A percentile compares a stretch with the other conserved stretches of the same genome.
Evolutionary conservation across 805 yeast species (phyloP).

Genomic region (Zygosaccharomyces kombuchaensis): DNA sequence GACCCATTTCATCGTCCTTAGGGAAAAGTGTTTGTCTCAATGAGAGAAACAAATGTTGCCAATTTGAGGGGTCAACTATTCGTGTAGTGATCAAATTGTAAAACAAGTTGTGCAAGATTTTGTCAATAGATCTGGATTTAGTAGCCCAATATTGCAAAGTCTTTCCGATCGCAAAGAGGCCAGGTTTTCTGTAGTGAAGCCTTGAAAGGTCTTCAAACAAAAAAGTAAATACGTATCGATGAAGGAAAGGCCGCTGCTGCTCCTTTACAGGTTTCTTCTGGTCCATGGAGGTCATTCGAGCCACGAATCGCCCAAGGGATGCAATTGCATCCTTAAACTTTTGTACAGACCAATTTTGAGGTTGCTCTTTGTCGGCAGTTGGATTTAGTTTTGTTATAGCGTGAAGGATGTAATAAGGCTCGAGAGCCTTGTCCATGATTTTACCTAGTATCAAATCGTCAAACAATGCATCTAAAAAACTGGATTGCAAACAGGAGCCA

Average conservation of each 20-base stretch:
- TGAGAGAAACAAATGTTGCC: slow-evolving; percentile 1
- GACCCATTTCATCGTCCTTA: slow-evolving; percentile 47
- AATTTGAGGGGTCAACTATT: not conserved
- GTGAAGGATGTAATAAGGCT: slow-evolving; percentile 27
- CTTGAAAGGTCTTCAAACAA: slow-evolving; percentile 16
- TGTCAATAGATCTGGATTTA: slow-evolving; percentile 10
- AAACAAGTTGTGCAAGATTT: slow-evolving; percentile 10
- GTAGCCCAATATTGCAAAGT: slow-evolving; percentile 18
- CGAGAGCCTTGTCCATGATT: slow-evolving; percentile 23
- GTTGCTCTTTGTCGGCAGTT: not conserved
- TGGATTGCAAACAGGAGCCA: slow-evolving; percentile 21
- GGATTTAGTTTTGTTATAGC: slow-evolving; percentile 14
- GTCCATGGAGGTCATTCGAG: slow-evolving; percentile 4
- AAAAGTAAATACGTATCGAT: slow-evolving; percentile 20
- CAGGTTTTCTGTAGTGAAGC: slow-evolving; percentile 31
- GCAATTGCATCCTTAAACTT: slow-evolving; percentile 1
- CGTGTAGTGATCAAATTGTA: slow-evolving; percentile 5
- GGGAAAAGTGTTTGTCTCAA: slow-evolving; percentile 44
- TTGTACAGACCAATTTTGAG: not conserved
- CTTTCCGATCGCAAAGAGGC: slow-evolving; percentile 29
- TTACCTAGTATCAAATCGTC: slow-evolving; percentile 25
- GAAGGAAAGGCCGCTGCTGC: slow-evolving; percentile 9
- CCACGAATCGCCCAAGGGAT: not conserved
- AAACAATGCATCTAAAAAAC: slow-evolving; percentile 24
- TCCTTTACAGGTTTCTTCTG: not conserved